Conservation (phyloP, 2,329 filamentous ascomycete species). For the Graphilbum sp. region DNA sequence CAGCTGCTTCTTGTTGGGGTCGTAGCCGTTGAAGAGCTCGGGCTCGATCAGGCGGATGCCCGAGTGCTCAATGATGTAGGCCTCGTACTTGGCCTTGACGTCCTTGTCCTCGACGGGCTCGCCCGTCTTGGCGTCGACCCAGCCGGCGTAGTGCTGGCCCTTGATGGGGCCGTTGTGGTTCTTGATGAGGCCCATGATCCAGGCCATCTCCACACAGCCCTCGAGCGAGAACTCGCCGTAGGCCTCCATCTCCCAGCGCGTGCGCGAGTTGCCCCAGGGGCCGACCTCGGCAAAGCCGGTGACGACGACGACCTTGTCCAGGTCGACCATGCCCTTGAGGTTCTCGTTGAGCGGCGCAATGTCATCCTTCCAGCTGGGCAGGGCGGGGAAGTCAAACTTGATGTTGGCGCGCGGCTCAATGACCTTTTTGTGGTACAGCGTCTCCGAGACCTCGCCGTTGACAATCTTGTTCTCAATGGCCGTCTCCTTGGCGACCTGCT, state of each 20-base stretch:
- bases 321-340: slow-evolving; percentile 94
- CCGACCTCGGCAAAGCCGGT: slow-evolving; percentile 93
- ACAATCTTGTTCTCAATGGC: slow-evolving; percentile 94
- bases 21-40: slow-evolving; percentile 90
- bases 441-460: slow-evolving; percentile 84
- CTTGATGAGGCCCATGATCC: slow-evolving; percentile 99
- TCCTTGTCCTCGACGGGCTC: slow-evolving; percentile 98
- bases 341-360: slow-evolving; percentile 74
- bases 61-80: slow-evolving; percentile 86
- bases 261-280: slow-evolving; percentile 96
- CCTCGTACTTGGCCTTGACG: slow-evolving; percentile 94
- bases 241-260: slow-evolving; percentile 98
- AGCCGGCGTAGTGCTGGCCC: slow-evolving; percentile 90
- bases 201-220: slow-evolving; percentile 97
- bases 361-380: slow-evolving; percentile 85
- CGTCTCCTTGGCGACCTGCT: slow-evolving; percentile 88
- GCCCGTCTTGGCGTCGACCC: slow-evolving; percentile 86
- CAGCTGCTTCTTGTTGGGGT: slow-evolving; percentile 96
- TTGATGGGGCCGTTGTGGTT: slow-evolving; percentile 95
- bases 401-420: slow-evolving; percentile 93
- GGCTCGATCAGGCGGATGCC: slow-evolving; percentile 97
- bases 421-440: slow-evolving; percentile 84
- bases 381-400: slow-evolving; percentile 85
- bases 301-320: slow-evolving; percentile 95
- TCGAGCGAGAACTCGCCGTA: slow-evolving; percentile 93